Evolutionary conservation across 2,329 filamentous ascomycete species (phyloP).

Genomic region (Penicillium palitans): DNA sequence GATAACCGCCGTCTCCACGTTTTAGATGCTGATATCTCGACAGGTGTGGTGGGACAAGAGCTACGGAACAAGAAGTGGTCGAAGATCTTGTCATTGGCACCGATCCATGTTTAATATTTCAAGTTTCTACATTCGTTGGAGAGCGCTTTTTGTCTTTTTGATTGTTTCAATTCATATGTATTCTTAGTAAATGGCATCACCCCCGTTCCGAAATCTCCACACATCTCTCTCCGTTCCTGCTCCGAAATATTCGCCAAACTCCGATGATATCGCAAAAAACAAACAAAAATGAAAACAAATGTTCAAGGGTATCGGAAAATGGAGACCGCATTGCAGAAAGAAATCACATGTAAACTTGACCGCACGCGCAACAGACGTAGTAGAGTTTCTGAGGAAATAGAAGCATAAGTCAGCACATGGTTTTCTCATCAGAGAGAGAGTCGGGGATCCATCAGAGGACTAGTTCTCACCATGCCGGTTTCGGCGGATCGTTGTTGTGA

Average conservation of each 20-base stretch:
- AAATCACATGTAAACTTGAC: constrained; percentile 69
- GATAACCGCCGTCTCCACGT: not conserved
- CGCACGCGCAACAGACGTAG: constrained; percentile 92
- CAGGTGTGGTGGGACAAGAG: constrained; percentile 83
- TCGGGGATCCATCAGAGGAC: constrained; percentile 3
- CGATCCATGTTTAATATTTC: constrained; percentile 67
- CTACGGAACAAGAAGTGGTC: constrained; percentile 93
- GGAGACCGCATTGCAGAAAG: constrained; percentile 20
- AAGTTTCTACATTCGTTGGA: constrained; percentile 23
- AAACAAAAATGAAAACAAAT: constrained; percentile 18
- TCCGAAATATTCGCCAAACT: constrained; percentile 9
- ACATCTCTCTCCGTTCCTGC: not conserved
- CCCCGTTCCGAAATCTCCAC: constrained; percentile 13
- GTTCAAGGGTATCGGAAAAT: constrained; percentile 34
- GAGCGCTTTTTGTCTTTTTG: constrained; percentile 28
- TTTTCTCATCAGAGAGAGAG: not conserved
- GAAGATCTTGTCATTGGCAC: constrained; percentile 94
- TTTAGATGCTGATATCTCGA: constrained; percentile 27
- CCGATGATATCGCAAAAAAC: constrained; percentile 16
- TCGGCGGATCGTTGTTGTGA: constrained; percentile 95
- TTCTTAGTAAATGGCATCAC: constrained; percentile 27
- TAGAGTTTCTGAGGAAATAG: constrained; percentile 71
- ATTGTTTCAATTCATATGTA: constrained; percentile 28
- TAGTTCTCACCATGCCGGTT: constrained; percentile 85
- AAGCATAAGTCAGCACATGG: constrained; percentile 16